Evolutionary conservation across 75 land plant genomes (phyloP).

Genomic region (Gnetum montanum): DNA sequence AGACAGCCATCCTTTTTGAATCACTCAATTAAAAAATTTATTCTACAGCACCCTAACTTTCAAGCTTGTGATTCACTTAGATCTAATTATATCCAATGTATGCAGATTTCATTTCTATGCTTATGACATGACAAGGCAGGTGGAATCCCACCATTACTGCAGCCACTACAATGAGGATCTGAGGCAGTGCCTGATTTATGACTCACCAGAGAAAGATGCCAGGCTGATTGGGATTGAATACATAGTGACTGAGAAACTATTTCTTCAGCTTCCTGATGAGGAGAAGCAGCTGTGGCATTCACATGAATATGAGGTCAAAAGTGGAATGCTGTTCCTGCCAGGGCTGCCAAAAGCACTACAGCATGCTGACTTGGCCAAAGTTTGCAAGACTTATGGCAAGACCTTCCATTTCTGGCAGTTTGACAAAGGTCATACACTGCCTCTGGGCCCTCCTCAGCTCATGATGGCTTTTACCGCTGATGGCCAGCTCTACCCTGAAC

Average conservation of each 20-base stretch:
- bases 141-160: slow-evolving; percentile 91
- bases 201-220: slow-evolving; percentile 45
- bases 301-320: slow-evolving; percentile 90
- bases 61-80: too few species aligned
- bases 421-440: slow-evolving; percentile 70
- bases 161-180: slow-evolving; percentile 77
- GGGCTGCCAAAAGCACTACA: slow-evolving; percentile 53
- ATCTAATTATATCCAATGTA: too few species aligned
- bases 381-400: slow-evolving; percentile 69
- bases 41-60: too few species aligned
- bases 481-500: slow-evolving; percentile 54
- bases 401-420: slow-evolving; percentile 91
- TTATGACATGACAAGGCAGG: slow-evolving; percentile 80
- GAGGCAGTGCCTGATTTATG: slow-evolving; percentile 84
- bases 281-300: slow-evolving; percentile 97
- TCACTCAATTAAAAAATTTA: too few species aligned
- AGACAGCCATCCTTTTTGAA: too few species aligned
- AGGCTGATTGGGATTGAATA: slow-evolving; percentile 84
- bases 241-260: slow-evolving; percentile 60
- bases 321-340: slow-evolving; percentile 81
- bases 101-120: slow-evolving; percentile 80
- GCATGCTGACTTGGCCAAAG: slow-evolving; percentile 54
- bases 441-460: slow-evolving; percentile 73
- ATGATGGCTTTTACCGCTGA: slow-evolving; percentile 81
- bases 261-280: slow-evolving; percentile 58